A percentile compares a stretch with the other conserved stretches of the same genome.
Conservation (phyloP, 1,284 basidiomycete genomes). For the Ceratobasidium sp. region DNA sequence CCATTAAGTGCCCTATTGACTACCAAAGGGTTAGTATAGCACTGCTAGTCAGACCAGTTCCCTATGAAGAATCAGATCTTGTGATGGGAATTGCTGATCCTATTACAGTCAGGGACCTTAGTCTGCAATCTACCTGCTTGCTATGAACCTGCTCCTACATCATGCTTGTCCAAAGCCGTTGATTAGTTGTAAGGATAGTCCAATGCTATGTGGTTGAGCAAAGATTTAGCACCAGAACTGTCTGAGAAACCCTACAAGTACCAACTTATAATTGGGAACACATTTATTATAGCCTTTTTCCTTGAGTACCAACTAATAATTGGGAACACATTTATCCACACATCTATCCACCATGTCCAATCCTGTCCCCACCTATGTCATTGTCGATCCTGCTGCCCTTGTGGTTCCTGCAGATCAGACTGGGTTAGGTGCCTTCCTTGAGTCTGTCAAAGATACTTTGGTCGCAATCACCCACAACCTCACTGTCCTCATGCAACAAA, state of each 20-base stretch:
- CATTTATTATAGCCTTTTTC: too few species aligned
- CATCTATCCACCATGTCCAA: too few species aligned
- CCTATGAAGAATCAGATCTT: neutral
- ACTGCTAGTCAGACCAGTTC: neutral
- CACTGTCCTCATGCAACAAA: too few species aligned
- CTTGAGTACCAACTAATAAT: too few species aligned
- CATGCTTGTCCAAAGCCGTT: slow-evolving; percentile 6
- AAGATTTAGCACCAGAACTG: slow-evolving; percentile 3
- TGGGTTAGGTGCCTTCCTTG: too few species aligned
- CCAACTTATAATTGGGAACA: neutral
- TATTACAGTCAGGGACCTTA: neutral
- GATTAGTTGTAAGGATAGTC: slow-evolving; percentile 27
- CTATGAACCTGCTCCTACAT: neutral
- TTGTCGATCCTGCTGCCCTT: too few species aligned
- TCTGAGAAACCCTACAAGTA: neutral
- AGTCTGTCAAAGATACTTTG: too few species aligned
- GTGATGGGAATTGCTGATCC: neutral
- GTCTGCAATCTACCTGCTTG: neutral
- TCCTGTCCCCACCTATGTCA: too few species aligned
- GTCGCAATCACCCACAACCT: too few species aligned
- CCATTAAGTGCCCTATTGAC: neutral
- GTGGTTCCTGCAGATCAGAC: too few species aligned
- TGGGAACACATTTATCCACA: too few species aligned
- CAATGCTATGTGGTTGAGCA: slow-evolving; percentile 13
- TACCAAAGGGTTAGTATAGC: neutral